Evolutionary conservation across 352 stramenopile genomes (phyloP).

Genomic region (Pythium dissotocum): DNA sequence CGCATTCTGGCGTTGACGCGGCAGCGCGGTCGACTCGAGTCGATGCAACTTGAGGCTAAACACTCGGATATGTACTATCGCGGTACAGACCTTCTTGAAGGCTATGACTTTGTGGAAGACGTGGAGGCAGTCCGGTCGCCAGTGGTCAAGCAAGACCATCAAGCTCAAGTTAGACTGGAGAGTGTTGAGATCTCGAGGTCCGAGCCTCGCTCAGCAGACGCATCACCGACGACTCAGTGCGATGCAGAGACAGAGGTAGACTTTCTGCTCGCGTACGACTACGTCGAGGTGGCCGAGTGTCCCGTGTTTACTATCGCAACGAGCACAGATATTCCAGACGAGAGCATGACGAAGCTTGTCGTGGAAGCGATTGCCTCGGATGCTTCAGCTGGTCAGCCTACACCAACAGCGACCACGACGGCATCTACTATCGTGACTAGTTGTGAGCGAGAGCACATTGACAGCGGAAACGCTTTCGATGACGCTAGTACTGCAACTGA

Average conservation of each 20-base stretch:
- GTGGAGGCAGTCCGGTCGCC: constrained; percentile 19
- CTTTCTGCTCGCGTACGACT: constrained; percentile 23
- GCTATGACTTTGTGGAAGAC: constrained; percentile 29
- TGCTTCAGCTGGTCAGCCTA: not conserved
- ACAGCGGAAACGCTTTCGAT: not conserved
- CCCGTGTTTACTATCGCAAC: not conserved
- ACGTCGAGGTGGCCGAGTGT: constrained; percentile 26
- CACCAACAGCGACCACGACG: not conserved
- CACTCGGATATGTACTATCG: constrained; percentile 18
- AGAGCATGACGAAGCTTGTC: not conserved
- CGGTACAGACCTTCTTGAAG: constrained; percentile 22
- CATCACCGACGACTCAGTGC: not conserved
- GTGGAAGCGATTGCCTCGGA: not conserved
- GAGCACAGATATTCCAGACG: not conserved
- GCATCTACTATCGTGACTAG: not conserved
- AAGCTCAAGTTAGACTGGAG: constrained; percentile 23
- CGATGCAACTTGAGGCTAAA: constrained; percentile 40
- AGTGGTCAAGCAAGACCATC: constrained; percentile 23
- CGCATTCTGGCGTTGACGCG: constrained; percentile 37
- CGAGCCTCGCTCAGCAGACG: not conserved
- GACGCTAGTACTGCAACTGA: not conserved
- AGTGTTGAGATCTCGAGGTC: not conserved
- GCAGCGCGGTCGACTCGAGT: constrained; percentile 55
- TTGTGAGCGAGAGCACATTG: not conserved
- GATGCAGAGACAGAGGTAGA: constrained; percentile 11